A percentile compares a stretch with the other conserved stretches of the same genome.
Evolutionary conservation across 1,139 yeast genomes (phyloP).

Genomic region (Pneumocystis sp.): DNA sequence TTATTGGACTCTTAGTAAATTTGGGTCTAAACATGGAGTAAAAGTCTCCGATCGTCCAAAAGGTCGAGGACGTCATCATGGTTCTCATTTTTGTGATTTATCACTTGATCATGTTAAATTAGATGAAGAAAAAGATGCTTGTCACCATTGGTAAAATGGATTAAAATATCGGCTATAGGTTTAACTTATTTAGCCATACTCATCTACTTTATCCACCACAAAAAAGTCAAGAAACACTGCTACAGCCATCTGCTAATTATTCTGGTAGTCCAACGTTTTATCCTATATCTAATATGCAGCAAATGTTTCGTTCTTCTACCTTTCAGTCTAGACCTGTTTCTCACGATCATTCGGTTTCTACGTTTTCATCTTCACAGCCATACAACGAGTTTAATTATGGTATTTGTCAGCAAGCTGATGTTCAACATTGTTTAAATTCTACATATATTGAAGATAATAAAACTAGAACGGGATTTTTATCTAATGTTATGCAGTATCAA

Average conservation of each 20-base stretch:
- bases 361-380: neutral
- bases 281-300: neutral
- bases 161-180: neutral
- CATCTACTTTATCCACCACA: neutral
- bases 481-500: neutral
- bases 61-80: neutral
- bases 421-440: too few relatives aligned
- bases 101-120: too few relatives aligned
- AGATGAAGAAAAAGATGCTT: too few relatives aligned
- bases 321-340: neutral
- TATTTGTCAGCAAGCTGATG: too few relatives aligned
- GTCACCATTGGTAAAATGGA: too few relatives aligned
- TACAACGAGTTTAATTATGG: too few relatives aligned
- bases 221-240: neutral
- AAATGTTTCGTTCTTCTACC: neutral
- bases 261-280: neutral
- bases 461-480: too few relatives aligned
- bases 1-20: slow-evolving; percentile 51
- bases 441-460: too few relatives aligned
- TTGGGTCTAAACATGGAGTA: neutral
- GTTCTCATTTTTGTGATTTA: too few relatives aligned
- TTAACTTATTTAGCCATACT: neutral
- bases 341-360: neutral
- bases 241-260: neutral
- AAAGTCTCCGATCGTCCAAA: neutral